Conservation (phyloP, 1,284 basidiomycete genomes). For the Rhodotorula sp. region DNA sequence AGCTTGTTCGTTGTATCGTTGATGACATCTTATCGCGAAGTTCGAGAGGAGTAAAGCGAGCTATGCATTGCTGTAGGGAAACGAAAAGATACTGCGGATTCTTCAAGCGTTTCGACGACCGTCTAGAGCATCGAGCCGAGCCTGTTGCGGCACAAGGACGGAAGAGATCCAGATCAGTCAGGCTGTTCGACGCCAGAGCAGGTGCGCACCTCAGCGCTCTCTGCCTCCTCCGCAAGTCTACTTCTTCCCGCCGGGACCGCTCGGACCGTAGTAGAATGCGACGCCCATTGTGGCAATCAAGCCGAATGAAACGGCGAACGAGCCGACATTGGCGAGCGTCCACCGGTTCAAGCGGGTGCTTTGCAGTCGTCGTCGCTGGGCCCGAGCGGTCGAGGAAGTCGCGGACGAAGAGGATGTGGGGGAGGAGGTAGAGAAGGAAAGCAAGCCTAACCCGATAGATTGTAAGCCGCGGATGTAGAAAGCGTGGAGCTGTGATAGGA, state of each 20-base stretch:
- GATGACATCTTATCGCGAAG: too few relatives aligned
- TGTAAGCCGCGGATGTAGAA: slow-evolving; percentile 43
- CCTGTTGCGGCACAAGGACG: slow-evolving; percentile 15
- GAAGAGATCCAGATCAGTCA: slow-evolving; percentile 27
- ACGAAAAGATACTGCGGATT: neutral
- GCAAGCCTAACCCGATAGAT: slow-evolving; percentile 42
- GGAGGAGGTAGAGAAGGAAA: slow-evolving; percentile 19
- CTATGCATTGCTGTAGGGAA: neutral
- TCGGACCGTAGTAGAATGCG: slow-evolving; percentile 36
- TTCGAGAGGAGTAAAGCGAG: neutral
- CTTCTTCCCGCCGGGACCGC: slow-evolving; percentile 30
- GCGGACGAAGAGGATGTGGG: slow-evolving; percentile 3
- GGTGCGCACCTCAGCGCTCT: slow-evolving; percentile 5
- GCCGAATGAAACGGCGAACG: slow-evolving; percentile 27
- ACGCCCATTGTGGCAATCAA: slow-evolving; percentile 29
- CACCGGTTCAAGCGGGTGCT: slow-evolving; percentile 15
- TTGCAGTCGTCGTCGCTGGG: neutral
- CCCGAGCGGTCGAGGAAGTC: neutral
- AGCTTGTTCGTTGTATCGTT: too few relatives aligned
- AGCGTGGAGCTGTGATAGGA: slow-evolving; percentile 21
- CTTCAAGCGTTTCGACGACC: neutral
- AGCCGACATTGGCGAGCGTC: slow-evolving; percentile 26
- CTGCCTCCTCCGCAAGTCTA: neutral
- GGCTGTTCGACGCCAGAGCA: slow-evolving; percentile 14
- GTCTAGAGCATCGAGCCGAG: slow-evolving; percentile 42